Percentiles rank a stretch among this genome's conserved stretches.
Conservation (phyloP, 2,329 filamentous ascomycete species). For the Aspergillus transmontanensis region DNA sequence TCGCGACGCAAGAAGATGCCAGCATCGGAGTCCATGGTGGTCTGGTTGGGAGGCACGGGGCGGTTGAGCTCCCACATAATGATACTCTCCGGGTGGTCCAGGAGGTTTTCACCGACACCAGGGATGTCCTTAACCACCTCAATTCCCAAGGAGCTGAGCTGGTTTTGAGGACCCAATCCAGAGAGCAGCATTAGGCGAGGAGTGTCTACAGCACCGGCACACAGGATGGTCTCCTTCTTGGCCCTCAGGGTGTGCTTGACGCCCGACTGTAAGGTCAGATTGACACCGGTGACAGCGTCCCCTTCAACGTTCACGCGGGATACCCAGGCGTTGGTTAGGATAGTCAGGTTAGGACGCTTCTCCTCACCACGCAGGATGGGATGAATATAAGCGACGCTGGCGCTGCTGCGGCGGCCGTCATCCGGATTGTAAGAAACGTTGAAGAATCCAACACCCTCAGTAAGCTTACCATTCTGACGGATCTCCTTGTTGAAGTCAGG, state of each 20-base stretch:
- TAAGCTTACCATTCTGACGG: constrained; percentile 69
- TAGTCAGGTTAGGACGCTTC: constrained; percentile 78
- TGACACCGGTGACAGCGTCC: constrained; percentile 72
- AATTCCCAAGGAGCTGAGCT: constrained; percentile 56
- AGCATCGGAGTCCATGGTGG: constrained; percentile 88
- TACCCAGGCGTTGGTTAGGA: constrained; percentile 87
- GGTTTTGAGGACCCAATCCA: constrained; percentile 54
- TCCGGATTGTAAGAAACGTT: constrained; percentile 90
- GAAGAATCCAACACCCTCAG: constrained; percentile 83
- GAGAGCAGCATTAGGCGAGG: constrained; percentile 66
- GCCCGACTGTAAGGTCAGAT: constrained; percentile 66
- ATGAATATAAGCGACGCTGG: constrained; percentile 90
- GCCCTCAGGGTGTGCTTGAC: constrained; percentile 59
- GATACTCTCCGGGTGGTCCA: constrained; percentile 67
- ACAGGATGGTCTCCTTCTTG: constrained; percentile 76
- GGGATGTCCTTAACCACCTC: constrained; percentile 62
- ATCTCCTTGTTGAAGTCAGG: constrained; percentile 88
- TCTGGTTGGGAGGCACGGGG: constrained; percentile 76
- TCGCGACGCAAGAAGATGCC: constrained; percentile 86
- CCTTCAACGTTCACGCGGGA: constrained; percentile 74
- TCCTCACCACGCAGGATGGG: constrained; percentile 84
- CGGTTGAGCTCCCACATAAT: constrained; percentile 79
- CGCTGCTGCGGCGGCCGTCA: constrained; percentile 79
- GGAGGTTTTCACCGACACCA: constrained; percentile 65
- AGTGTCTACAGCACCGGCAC: constrained; percentile 79